Percentiles rank a stretch among this genome's conserved stretches.
phyloP scores from a whole-genome alignment of 2,329 filamentous ascomycete species.

The Paracorniculantispora psalliotae region DNA sequence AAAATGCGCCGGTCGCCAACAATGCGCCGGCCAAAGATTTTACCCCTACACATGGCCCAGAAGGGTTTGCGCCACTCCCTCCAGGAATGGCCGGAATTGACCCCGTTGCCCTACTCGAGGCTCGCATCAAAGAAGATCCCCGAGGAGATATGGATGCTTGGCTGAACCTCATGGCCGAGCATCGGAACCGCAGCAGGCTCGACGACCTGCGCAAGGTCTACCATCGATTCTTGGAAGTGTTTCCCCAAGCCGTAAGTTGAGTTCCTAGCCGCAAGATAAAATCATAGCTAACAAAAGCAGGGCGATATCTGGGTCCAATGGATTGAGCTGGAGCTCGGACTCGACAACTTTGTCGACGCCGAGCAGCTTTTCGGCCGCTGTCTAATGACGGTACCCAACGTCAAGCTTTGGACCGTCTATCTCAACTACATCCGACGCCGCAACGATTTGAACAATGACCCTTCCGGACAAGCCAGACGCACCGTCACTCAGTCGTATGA shows the following conservation, averaged over 20 bases:
- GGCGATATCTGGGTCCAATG: constrained; percentile 89
- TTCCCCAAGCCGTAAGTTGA: constrained; percentile 80
- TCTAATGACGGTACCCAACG: constrained; percentile 72
- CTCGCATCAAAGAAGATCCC: constrained; percentile 86
- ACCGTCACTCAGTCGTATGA: constrained; percentile 86
- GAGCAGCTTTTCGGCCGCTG: constrained; percentile 81
- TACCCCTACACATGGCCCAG: constrained; percentile 18
- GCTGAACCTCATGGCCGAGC: constrained; percentile 79
- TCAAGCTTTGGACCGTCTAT: constrained; percentile 88
- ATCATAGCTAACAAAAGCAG: constrained; percentile 46
- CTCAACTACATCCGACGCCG: constrained; percentile 90
- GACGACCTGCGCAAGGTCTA: constrained; percentile 78
- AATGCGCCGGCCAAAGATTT: constrained; percentile 5
- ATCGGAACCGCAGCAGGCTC: constrained; percentile 74
- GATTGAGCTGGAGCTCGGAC: constrained; percentile 81
- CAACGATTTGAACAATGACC: constrained; percentile 77
- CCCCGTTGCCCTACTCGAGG: constrained; percentile 75
- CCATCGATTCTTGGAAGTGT: constrained; percentile 80
- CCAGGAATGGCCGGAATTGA: constrained; percentile 49
- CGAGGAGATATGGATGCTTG: constrained; percentile 90
- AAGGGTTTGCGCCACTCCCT: constrained; percentile 28
- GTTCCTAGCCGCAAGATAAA: neutral
- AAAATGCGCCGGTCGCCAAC: constrained; percentile 13
- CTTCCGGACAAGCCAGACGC: constrained; percentile 68
- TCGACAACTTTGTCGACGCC: constrained; percentile 74